Evolutionary conservation across 106 monocot species (phyloP), one percentile per base, ranked within the genome.

Genomic region (Amphibolis antarctica): DNA sequence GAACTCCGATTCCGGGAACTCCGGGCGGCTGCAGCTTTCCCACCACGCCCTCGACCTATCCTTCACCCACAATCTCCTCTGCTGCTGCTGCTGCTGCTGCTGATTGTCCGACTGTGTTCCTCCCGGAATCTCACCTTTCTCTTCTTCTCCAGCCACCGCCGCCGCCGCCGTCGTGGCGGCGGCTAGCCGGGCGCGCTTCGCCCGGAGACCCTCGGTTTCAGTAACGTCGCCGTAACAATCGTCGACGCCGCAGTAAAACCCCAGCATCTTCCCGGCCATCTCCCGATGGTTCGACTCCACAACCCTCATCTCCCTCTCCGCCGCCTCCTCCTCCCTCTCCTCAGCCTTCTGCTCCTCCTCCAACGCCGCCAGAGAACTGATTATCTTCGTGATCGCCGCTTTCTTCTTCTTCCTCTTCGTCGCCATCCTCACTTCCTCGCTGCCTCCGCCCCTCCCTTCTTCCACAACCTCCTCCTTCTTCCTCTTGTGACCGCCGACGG

Each of bases 21-120:
- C 76, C 44, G 79, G 83, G 51, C 73, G 60, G 63, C 43, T 69
- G 62, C 75, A 79, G 21, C 62, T 72, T 36, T 83, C 83, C 83
- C 83, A 83, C 83, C 83, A 83, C 24, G 72, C 79, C 28, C 62
- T 21, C 12, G 83, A 83, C 60, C 83, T 71, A 65, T 83, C 72
- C 66, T 79, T 83, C 43, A 76, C 76, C 83, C 83, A 83, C n/a
- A 78, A 60, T 46, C 82, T 46, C 67, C 78, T 70, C 18, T 62
- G 72, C 4, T 59, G 60, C 20, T 61, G 62, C 21, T 48, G 49
- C 49, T 62, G 64, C 46, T 26, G 27, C 27, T 36, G 2, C 36
- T 36, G 36, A 36, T 36, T 36, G 36, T 31, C 22, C 30, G 55
- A 9, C 13, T 28, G 24, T 12, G 46, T 59, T 10, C 22, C 45